Percentiles rank a stretch among this genome's conserved stretches.
These are phyloP conservation scores for Hibiscus tridactylites DNA, from an alignment of 345 rosid genomes.

Conservation along the genomic window DNA sequence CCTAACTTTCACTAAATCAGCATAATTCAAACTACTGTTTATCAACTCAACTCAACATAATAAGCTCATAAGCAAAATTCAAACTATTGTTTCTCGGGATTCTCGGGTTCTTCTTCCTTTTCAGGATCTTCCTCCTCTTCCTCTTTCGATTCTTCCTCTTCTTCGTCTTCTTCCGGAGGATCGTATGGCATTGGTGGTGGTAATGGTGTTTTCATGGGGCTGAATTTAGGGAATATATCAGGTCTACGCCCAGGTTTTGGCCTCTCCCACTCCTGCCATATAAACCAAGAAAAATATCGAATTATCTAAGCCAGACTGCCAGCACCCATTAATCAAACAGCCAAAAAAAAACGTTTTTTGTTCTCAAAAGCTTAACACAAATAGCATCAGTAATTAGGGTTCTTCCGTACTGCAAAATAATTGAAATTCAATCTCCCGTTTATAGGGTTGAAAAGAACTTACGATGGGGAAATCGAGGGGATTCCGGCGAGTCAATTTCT, in stretches of 20 bases:
- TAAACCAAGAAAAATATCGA: background rate
- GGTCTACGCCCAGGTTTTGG: conserved; percentile 74
- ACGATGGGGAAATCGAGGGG: conserved; percentile 70
- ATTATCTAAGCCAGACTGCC: background rate
- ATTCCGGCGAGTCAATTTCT: conserved; percentile 56
- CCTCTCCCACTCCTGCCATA: conserved; percentile 63
- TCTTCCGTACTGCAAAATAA: background rate
- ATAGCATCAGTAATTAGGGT: no score
- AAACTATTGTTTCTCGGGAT: conserved; percentile 23
- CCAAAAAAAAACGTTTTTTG: no score
- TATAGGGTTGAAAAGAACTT: conserved; percentile 5
- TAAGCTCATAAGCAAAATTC: background rate
- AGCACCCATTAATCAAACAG: background rate
- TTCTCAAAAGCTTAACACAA: no score
- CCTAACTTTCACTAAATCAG: background rate
- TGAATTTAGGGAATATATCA: conserved; percentile 67
- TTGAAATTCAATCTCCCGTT: background rate
- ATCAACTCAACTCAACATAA: conserved; percentile 3
- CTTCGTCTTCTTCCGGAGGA: conserved; percentile 72
- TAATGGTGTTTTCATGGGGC: conserved; percentile 75
- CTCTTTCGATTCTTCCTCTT: conserved; percentile 51
- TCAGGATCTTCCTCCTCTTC: conserved; percentile 58
- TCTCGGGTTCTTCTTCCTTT: conserved; percentile 33
- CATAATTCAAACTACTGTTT: background rate
- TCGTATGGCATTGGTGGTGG: conserved; percentile 70